Evolutionary conservation across 345 rosid species (phyloP).

Genomic region (Gossypioides kirkii): DNA sequence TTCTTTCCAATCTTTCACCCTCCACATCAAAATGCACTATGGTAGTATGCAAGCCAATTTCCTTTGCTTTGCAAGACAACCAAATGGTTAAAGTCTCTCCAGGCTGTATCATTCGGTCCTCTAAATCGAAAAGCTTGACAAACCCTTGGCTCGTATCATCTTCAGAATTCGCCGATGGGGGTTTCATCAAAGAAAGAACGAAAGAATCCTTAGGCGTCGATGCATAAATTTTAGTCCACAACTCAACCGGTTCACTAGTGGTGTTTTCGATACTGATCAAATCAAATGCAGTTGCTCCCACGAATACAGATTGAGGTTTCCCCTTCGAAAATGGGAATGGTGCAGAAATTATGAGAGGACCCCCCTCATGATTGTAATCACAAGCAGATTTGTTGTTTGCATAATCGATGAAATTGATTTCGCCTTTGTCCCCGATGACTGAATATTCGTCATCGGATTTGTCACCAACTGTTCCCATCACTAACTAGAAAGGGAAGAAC

Average conservation of each 20-base stretch:
- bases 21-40: slow-evolving; percentile 56
- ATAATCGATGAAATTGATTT: slow-evolving; percentile 65
- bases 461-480: slow-evolving; percentile 45
- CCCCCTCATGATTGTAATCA: slow-evolving; percentile 47
- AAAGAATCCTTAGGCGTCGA: slow-evolving; percentile 58
- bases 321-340: slow-evolving; percentile 65
- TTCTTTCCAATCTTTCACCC: slow-evolving; percentile 51
- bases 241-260: slow-evolving; percentile 43
- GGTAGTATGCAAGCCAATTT: slow-evolving; percentile 63
- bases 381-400: slow-evolving; percentile 51
- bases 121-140: slow-evolving; percentile 40
- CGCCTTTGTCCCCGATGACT: slow-evolving; percentile 71
- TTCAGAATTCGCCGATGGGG: slow-evolving; percentile 33
- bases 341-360: slow-evolving; percentile 51
- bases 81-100: slow-evolving; percentile 56
- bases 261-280: slow-evolving; percentile 56
- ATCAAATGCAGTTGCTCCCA: slow-evolving; percentile 53
- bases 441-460: slow-evolving; percentile 62
- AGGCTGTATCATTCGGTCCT: slow-evolving; percentile 78
- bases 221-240: slow-evolving; percentile 64
- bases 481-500: slow-evolving; percentile 12
- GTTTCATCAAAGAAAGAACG: slow-evolving; percentile 63
- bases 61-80: slow-evolving; percentile 71
- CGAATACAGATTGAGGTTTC: slow-evolving; percentile 51
- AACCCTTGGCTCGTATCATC: slow-evolving; percentile 30